Conservation (phyloP, 1,284 basidiomycete species). For the Exobasidium rhododendri region DNA sequence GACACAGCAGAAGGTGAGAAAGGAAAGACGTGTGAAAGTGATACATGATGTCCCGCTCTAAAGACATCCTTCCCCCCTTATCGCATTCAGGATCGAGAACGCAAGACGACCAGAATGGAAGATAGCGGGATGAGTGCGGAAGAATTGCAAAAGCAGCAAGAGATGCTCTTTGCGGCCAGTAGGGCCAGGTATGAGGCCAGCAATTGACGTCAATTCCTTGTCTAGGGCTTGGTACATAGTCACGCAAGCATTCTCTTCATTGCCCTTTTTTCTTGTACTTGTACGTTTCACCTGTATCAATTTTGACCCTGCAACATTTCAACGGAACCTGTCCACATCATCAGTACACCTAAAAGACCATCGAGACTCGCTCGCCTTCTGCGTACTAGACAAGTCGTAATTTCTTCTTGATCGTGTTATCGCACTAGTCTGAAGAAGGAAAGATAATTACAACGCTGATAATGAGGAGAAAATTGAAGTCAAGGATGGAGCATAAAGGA, state of each 20-base stretch:
- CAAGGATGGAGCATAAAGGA: no score
- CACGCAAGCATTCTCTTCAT: no score
- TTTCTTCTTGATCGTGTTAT: no score
- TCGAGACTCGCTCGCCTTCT: no score
- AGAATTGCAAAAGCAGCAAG: constrained; percentile 81
- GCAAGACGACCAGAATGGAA: constrained; percentile 67
- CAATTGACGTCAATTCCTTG: constrained; percentile 21
- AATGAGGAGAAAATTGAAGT: no score
- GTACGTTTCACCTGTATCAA: not conserved
- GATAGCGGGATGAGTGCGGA: constrained; percentile 86
- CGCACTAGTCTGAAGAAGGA: no score
- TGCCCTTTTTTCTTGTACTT: not conserved
- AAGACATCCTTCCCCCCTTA: not conserved
- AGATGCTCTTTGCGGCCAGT: constrained; percentile 84
- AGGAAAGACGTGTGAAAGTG: not conserved
- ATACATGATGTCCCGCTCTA: constrained; percentile 1
- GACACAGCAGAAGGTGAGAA: constrained; percentile 74
- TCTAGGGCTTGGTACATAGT: no score
- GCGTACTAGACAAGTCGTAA: no score
- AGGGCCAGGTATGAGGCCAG: constrained; percentile 61
- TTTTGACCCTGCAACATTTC: no score
- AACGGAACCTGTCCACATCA: no score
- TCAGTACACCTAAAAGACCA: no score
- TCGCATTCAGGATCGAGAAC: constrained; percentile 61
- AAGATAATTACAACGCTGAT: no score